These are phyloP conservation scores for Peribolospora kevripleyi DNA, from an alignment of 768 basidiomycete genomes.

Conservation along the genomic window DNA sequence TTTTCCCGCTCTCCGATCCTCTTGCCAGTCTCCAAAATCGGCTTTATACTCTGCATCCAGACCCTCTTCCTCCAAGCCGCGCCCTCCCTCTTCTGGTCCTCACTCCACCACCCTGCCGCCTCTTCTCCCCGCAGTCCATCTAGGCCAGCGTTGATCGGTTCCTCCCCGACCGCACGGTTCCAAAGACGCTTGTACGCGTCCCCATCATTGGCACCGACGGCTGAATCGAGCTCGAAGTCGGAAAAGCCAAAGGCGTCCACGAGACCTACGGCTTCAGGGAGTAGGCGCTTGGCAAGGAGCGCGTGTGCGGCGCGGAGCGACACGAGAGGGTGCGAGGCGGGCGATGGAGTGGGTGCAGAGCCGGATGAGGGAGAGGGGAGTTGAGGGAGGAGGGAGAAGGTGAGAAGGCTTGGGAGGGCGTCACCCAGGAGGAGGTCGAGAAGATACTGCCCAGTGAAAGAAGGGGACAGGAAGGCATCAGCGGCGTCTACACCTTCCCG, in stretches of 20 bases:
- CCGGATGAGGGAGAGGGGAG: slow-evolving; percentile 11
- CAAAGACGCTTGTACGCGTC: slow-evolving; percentile 44
- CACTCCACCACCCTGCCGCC: no score
- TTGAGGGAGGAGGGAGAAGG: slow-evolving; percentile 24
- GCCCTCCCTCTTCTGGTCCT: no score
- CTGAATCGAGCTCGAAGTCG: slow-evolving; percentile 41
- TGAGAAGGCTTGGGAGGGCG: slow-evolving; percentile 35
- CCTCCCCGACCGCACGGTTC: slow-evolving; percentile 24
- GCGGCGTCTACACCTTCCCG: no score
- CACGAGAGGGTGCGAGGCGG: neutral
- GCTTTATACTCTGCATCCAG: slow-evolving; percentile 4
- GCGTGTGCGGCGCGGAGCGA: slow-evolving; percentile 1
- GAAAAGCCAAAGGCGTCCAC: slow-evolving; percentile 50
- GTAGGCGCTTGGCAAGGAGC: slow-evolving; percentile 14
- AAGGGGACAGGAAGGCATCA: no score
- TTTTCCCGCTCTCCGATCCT: neutral
- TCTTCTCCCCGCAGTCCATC: no score
- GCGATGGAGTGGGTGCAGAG: neutral
- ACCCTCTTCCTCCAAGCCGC: neutral
- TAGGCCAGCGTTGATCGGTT: slow-evolving; percentile 2
- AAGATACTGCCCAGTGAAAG: slow-evolving; percentile 30
- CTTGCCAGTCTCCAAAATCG: slow-evolving; percentile 1
- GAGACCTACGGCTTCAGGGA: slow-evolving; percentile 42
- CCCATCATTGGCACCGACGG: slow-evolving; percentile 36
- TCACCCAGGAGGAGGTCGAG: slow-evolving; percentile 30